Evolutionary conservation across 257 asterid genomes (phyloP).

Genomic region (Paulownia fortunei): DNA sequence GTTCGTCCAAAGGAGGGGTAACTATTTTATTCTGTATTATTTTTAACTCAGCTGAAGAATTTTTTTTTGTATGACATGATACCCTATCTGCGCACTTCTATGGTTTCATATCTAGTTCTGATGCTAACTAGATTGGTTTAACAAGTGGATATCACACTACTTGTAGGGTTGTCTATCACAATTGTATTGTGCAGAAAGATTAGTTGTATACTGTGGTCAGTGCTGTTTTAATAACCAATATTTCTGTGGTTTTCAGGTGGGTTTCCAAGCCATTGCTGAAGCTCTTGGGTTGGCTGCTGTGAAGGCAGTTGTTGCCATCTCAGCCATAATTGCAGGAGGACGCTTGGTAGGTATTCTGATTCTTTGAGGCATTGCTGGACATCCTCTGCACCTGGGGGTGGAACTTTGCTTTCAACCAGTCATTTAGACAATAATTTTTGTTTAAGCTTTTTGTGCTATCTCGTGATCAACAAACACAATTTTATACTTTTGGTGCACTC

Average conservation of each 20-base stretch:
- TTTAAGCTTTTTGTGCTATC: conserved; percentile 22
- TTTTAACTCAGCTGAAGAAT: conserved; percentile 26
- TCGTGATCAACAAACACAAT: conserved; percentile 1
- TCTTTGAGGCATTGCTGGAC: conserved; percentile 32
- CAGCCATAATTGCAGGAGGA: conserved; percentile 98
- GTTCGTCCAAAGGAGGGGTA: conserved; percentile 99
- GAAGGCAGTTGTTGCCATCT: conserved; percentile 93
- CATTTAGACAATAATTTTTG: conserved; percentile 6
- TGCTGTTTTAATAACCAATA: conserved; percentile 24
- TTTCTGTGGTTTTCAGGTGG: conserved; percentile 61
- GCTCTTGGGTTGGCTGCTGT: conserved; percentile 99
- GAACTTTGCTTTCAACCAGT: conserved; percentile 11
- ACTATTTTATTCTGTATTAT: conserved; percentile 9
- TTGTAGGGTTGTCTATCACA: conserved; percentile 12
- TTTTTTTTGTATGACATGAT: conserved; percentile 16
- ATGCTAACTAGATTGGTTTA: conserved; percentile 28
- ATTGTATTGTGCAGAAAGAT: conserved; percentile 7
- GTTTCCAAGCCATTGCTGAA: conserved; percentile 96
- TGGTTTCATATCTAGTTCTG: conserved; percentile 15
- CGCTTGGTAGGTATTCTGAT: conserved; percentile 65
- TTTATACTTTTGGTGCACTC: conserved; percentile 6
- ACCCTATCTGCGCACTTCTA: conserved; percentile 13
- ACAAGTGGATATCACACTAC: conserved; percentile 14
- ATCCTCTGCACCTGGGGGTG: conserved; percentile 28
- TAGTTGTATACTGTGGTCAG: conserved; percentile 24